Conservation (phyloP, 1,284 basidiomycete genomes). For the Ganoderma lingzhi region DNA sequence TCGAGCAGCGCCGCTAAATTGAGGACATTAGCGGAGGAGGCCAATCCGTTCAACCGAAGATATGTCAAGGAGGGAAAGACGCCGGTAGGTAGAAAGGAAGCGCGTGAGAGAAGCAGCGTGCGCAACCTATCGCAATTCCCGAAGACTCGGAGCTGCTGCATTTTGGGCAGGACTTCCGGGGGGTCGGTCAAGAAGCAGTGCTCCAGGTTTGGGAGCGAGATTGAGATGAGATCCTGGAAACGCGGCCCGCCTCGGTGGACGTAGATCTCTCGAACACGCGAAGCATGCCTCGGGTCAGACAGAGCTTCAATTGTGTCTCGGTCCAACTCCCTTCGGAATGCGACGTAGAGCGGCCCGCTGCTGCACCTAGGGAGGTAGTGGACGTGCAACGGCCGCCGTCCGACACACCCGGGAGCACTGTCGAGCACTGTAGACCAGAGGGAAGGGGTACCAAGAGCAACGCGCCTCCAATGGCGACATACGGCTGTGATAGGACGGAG, state of each 20-base stretch:
- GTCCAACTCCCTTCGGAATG: background rate
- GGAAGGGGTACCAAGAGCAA: background rate
- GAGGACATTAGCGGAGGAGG: background rate
- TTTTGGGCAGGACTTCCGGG: background rate
- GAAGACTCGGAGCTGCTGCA: background rate
- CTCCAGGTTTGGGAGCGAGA: background rate
- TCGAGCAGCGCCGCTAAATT: background rate
- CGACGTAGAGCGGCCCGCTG: background rate
- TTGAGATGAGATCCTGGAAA: background rate
- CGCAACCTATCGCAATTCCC: background rate
- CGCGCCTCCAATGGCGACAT: conserved; percentile 5
- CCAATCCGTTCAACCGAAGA: background rate
- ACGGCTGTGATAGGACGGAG: background rate
- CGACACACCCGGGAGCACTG: background rate
- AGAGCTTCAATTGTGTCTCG: background rate
- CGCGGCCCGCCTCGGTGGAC: background rate
- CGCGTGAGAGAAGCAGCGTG: background rate
- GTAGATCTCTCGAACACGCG: background rate
- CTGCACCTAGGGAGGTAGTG: conserved; percentile 4
- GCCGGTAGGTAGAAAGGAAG: background rate
- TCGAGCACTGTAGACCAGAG: conserved; percentile 7
- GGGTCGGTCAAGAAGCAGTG: background rate
- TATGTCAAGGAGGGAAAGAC: background rate
- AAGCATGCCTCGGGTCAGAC: background rate
- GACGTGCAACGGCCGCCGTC: background rate